phyloP scores from a whole-genome alignment of 768 basidiomycete species.

The Chalciporus sphaerocephalus region DNA sequence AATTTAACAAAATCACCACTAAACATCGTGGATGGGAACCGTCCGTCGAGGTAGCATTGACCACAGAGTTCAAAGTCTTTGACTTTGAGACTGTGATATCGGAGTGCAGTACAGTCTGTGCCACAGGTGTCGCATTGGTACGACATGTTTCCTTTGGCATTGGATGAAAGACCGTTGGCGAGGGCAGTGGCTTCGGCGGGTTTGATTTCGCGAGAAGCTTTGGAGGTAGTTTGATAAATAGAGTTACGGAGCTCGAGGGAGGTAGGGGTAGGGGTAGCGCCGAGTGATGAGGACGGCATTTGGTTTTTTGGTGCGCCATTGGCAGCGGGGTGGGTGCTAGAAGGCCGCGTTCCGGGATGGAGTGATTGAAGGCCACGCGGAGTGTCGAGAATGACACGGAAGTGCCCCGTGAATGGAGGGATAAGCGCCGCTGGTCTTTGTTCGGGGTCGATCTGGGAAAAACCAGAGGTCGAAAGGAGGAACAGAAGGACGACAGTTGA shows the following conservation, averaged over 20 bases:
- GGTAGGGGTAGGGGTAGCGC: constrained; percentile 45
- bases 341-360: constrained; percentile 71
- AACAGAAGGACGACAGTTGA: not conserved
- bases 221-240: constrained; percentile 85
- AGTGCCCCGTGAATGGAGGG: constrained; percentile 98
- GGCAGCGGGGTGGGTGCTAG: constrained; percentile 39
- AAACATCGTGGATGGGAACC: constrained; percentile 95
- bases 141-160: constrained; percentile 46
- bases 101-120: constrained; percentile 80
- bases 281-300: constrained; percentile 19
- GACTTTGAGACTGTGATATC: constrained; percentile 91
- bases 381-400: constrained; percentile 94
- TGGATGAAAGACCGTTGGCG: constrained; percentile 45
- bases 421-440: constrained; percentile 89
- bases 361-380: constrained; percentile 94
- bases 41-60: constrained; percentile 91
- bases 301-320: constrained; percentile 46
- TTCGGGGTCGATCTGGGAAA: constrained; percentile 87
- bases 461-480: constrained; percentile 3
- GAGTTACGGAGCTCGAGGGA: constrained; percentile 83
- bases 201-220: constrained; percentile 69
- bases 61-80: constrained; percentile 89
- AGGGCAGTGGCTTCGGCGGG: constrained; percentile 65
- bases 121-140: constrained; percentile 94
- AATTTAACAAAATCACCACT: constrained; percentile 95